Percentiles rank a stretch among this genome's conserved stretches.
These are phyloP conservation scores for Coffea canephora DNA, from an alignment of 257 asterid species.

Conservation along the genomic window DNA sequence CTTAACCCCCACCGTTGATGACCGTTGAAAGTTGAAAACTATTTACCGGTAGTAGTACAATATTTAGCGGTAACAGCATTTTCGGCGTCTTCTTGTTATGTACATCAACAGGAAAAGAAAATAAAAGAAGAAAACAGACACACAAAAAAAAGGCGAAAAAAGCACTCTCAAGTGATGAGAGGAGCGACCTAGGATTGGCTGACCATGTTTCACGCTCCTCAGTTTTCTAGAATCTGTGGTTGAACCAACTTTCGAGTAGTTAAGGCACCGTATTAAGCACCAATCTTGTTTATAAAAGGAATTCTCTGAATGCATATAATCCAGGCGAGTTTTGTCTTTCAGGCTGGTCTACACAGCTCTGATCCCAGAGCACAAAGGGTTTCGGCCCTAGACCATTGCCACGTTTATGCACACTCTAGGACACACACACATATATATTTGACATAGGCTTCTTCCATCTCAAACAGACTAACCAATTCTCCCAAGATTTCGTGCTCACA, in stretches of 20 bases:
- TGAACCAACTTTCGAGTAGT: not conserved
- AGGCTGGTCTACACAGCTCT: slow-evolving; percentile 14
- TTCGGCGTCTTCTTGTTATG: too few species aligned
- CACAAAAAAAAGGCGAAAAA: too few species aligned
- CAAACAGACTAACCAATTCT: not conserved
- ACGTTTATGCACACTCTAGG: not conserved
- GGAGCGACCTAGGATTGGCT: not conserved
- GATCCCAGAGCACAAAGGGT: slow-evolving; percentile 12
- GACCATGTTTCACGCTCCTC: not conserved
- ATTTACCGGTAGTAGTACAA: not conserved
- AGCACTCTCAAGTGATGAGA: not conserved
- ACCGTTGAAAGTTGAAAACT: not conserved
- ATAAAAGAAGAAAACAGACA: too few species aligned
- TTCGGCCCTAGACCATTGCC: not conserved
- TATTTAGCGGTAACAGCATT: not conserved
- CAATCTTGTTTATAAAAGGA: too few species aligned
- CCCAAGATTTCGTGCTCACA: not conserved
- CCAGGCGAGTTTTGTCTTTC: not conserved
- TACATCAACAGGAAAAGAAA: not conserved
- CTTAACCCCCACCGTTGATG: not conserved
- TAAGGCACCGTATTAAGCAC: not conserved
- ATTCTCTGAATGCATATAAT: not conserved
- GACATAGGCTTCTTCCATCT: not conserved
- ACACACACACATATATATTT: too few species aligned
- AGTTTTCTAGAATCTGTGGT: not conserved